Percentiles rank a stretch among this genome's conserved stretches.
Conservation (phyloP, 768 basidiomycete species). For the Xerocomellus dryophilus region DNA sequence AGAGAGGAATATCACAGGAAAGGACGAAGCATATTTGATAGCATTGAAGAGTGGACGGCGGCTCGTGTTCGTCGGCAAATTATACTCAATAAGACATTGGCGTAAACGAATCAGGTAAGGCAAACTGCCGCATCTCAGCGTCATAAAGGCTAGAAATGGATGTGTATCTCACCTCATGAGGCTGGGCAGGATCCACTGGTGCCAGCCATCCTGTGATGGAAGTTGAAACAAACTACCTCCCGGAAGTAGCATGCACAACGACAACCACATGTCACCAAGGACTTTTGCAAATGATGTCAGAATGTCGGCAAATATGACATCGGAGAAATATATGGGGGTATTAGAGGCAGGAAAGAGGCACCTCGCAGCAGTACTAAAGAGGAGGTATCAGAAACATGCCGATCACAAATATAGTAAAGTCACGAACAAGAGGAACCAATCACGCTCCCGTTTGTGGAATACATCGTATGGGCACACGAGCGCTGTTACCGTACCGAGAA, state of each 20-base stretch:
- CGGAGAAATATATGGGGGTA: slow-evolving; percentile 76
- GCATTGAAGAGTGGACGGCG: slow-evolving; percentile 84
- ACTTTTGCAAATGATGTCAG: slow-evolving; percentile 97
- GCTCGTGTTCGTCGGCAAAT: slow-evolving; percentile 55
- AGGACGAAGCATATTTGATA: slow-evolving; percentile 92
- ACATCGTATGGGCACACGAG: slow-evolving; percentile 68
- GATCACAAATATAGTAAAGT: not conserved
- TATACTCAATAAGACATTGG: slow-evolving; percentile 90
- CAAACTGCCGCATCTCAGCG: slow-evolving; percentile 41
- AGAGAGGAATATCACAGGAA: slow-evolving; percentile 93
- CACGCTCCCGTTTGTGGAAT: slow-evolving; percentile 67
- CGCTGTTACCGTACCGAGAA: slow-evolving; percentile 51
- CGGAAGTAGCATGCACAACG: slow-evolving; percentile 79
- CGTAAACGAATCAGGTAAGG: slow-evolving; percentile 90
- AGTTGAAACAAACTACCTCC: slow-evolving; percentile 70
- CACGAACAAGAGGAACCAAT: slow-evolving; percentile 75
- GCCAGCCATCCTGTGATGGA: slow-evolving; percentile 59
- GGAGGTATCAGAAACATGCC: not conserved
- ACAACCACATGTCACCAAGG: slow-evolving; percentile 90
- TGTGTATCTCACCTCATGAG: slow-evolving; percentile 73
- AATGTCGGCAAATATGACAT: slow-evolving; percentile 92
- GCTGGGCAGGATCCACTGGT: slow-evolving; percentile 73
- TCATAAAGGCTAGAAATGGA: not conserved
- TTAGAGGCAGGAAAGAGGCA: slow-evolving; percentile 66
- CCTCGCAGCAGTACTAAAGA: slow-evolving; percentile 62